Evolutionary conservation across 768 basidiomycete genomes (phyloP), one percentile per base, ranked within the genome.

Genomic region (Termitomyces sp.): DNA sequence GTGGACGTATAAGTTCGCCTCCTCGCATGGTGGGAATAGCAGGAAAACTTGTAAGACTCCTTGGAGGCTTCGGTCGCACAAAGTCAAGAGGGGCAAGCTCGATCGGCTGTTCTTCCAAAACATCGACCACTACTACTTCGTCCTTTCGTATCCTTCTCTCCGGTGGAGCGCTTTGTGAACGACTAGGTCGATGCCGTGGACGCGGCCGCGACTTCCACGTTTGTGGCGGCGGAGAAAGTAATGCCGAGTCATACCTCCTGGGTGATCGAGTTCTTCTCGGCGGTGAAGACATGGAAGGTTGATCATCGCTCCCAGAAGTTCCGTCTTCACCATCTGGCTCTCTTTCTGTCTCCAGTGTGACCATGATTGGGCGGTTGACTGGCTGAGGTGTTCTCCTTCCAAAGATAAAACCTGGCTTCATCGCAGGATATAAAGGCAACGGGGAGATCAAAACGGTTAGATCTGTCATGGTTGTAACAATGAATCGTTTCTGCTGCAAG

Each of bases 1-100:
- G 80, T 52, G 87, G 87, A 5, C 76, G 81, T 36, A 82, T 69
- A 31, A 84, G 76, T 60, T 84, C 81, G 12, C 79, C 78, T 51
- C 74, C 75, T 59, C 71, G 66, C 48, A 69, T 70, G 24, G 65
- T 75, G 55, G 62, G 67, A 55, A 66, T 58, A 11, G 65, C 56
- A 15, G 66, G 64, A 56, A 70, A 73, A 3, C 70, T 63, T 18
- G 73, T 72, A 31, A 69, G 68, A 46, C 68, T 72, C 54, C 72
- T 66, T 56, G 67, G 69, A 33, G 67, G 66, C 13, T 62, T 60
- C 49, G 62, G 62, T 47, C 54, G 59, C 12, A 48, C 49, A 30
- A 61, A 63, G 41, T 61, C 61, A 13, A 65, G 44, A 33, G 64
- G 55, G 33, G 57, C 60, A 37, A 66, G 55, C 15, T 60, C 53